These are phyloP conservation scores for Backusella westeae DNA, from an alignment of 192 early-diverging fungal species.

Conservation along the genomic window DNA sequence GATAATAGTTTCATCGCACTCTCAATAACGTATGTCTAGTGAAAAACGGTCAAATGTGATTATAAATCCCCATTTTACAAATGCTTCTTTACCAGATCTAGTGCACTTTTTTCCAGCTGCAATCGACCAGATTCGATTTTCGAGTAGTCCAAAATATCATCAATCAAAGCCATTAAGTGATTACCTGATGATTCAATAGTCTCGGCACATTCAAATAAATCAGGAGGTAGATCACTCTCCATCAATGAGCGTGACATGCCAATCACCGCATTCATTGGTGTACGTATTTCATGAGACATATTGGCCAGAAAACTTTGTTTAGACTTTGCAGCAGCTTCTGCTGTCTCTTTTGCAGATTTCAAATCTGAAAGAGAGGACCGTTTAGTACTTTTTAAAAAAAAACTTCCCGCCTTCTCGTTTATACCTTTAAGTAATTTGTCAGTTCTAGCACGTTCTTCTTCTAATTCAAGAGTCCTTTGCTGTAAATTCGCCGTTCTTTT, in stretches of 20 bases:
- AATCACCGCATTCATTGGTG: slow-evolving; percentile 77
- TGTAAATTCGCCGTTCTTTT: slow-evolving; percentile 42
- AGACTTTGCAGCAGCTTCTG: slow-evolving; percentile 44
- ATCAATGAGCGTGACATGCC: slow-evolving; percentile 65
- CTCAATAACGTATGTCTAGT: slow-evolving; percentile 45
- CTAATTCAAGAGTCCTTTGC: slow-evolving; percentile 39
- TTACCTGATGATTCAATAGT: slow-evolving; percentile 39
- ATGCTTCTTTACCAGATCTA: slow-evolving; percentile 10
- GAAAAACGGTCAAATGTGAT: neutral
- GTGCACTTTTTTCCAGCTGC: slow-evolving; percentile 36
- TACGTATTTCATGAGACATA: slow-evolving; percentile 75
- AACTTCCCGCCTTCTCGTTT: neutral
- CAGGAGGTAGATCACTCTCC: slow-evolving; percentile 67
- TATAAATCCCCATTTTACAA: neutral
- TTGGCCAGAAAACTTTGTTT: slow-evolving; percentile 70
- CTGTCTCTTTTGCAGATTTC: slow-evolving; percentile 46
- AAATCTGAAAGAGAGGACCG: slow-evolving; percentile 20
- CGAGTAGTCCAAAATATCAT: slow-evolving; percentile 77
- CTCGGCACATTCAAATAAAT: slow-evolving; percentile 60
- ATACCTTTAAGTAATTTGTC: slow-evolving; percentile 31
- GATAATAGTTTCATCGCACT: slow-evolving; percentile 64
- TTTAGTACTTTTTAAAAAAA: neutral
- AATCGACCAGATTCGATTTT: slow-evolving; percentile 81
- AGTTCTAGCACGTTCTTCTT: slow-evolving; percentile 41
- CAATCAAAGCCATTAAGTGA: slow-evolving; percentile 64